These are phyloP conservation scores for Isatis tinctoria DNA, from an alignment of 345 rosid species.

Conservation along the genomic window DNA sequence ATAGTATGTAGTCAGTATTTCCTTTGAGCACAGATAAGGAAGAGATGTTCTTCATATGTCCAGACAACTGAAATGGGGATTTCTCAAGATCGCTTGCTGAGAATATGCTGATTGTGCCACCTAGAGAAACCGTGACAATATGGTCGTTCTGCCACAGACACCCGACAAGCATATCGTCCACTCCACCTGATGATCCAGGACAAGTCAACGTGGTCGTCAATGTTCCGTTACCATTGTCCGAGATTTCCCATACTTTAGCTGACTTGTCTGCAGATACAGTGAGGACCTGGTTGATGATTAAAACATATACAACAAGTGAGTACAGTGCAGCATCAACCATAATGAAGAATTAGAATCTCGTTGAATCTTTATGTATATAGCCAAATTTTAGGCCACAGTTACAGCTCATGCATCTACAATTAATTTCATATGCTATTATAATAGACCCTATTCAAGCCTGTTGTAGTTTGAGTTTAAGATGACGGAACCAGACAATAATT, in stretches of 20 bases:
- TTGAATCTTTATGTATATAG: background rate
- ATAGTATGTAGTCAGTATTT: constrained; percentile 54
- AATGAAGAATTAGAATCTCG: background rate
- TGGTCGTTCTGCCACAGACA: constrained; percentile 92
- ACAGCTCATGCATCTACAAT: background rate
- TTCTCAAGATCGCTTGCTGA: constrained; percentile 74
- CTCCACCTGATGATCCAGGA: constrained; percentile 69
- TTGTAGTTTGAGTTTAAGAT: background rate
- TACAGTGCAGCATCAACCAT: background rate
- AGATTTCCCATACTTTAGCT: constrained; percentile 90
- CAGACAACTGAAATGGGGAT: constrained; percentile 62
- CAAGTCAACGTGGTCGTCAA: constrained; percentile 62
- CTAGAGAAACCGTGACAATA: constrained; percentile 87
- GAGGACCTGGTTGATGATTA: constrained; percentile 48
- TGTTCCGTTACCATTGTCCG: constrained; percentile 63
- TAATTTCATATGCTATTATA: background rate
- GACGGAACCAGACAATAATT: background rate
- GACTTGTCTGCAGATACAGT: constrained; percentile 98
- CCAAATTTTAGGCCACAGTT: background rate
- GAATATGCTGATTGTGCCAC: constrained; percentile 77
- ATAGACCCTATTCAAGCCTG: background rate
- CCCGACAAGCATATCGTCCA: constrained; percentile 94
- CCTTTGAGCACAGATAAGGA: constrained; percentile 65
- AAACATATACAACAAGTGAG: constrained; percentile 4
- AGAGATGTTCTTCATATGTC: constrained; percentile 84